phyloP scores from a whole-genome alignment of 306 rosid genomes.

The Hylodesmum podocarpum region DNA sequence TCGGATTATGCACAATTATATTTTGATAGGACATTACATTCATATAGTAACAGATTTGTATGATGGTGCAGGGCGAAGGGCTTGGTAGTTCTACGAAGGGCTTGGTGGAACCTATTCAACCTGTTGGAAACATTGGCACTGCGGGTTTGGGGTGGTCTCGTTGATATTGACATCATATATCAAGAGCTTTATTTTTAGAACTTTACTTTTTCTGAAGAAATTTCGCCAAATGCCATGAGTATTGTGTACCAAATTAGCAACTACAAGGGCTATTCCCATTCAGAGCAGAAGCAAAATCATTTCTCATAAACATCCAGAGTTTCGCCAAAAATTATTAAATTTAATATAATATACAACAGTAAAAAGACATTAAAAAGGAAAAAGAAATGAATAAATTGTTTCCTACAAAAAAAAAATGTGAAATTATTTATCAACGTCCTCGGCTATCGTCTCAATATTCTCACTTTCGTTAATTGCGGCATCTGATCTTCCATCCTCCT shows the following conservation, averaged over 20 bases:
- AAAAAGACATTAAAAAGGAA: neutral
- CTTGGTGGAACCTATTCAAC: constrained; percentile 67
- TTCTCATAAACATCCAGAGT: neutral
- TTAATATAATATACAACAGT: constrained; percentile 12
- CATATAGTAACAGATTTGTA: neutral
- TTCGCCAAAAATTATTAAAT: neutral
- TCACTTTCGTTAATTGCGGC: constrained; percentile 32
- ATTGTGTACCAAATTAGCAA: too few species aligned
- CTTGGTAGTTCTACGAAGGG: constrained; percentile 78
- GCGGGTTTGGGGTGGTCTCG: constrained; percentile 82
- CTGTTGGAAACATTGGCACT: constrained; percentile 67
- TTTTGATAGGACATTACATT: neutral
- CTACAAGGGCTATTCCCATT: neutral
- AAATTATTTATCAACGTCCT: constrained; percentile 37
- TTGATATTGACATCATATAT: constrained; percentile 26
- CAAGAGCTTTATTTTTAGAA: too few species aligned
- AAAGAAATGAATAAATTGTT: neutral
- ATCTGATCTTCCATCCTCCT: constrained; percentile 50
- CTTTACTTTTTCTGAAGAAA: too few species aligned
- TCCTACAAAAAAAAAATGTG: constrained; percentile 21
- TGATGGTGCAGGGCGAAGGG: constrained; percentile 70
- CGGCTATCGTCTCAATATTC: constrained; percentile 32
- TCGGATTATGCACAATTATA: neutral
- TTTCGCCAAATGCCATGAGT: too few species aligned
- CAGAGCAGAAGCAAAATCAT: neutral